Base-by-base conservation (phyloP, 805 yeast species). In the Tetrapisispora pingtungensis region DNA sequence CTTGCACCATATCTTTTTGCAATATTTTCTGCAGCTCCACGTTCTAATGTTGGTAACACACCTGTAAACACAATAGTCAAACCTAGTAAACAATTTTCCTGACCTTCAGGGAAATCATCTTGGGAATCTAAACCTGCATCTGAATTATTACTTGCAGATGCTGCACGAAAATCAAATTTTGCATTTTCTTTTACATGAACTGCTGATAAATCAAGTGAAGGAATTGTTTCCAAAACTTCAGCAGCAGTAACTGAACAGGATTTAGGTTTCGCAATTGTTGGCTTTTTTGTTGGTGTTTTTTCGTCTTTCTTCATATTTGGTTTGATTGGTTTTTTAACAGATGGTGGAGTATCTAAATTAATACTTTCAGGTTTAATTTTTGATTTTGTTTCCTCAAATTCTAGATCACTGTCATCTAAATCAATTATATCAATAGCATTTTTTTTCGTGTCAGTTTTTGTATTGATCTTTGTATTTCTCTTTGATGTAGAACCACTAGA, bases 51-150 rank as follows among this genome's bases (percentile, higher is more conserved):
- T 1, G 96, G 96, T 44, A 93, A 64, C 4, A 78, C 77, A 33
- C 98, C 98, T 0, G 98, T 93, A 59, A 93, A 90, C 0, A 93
- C 97, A 49, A 93, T 83, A 0, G 95, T 86, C 22, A 93, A 65
- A 0, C 98, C 98, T 2, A 81, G 72, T 36, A 93, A 66, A 65
- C 98, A 93, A 59, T 89, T 81, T 3, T 88, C 85, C 10, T 80
- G 74, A 2, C 96, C 96, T 51, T 74, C 81, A 0, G 97, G 96
- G 27, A 88, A 68, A 14, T 77, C 79, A 7, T 43, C 12, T 51
- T 47, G 17, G 43, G 18, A 13, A 48, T 51, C 18, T 4, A 41
- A 12, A 3, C 28, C 42, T 14, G 44, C 53, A 31, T 54, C 62
- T 7, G 44, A 32, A 13, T 64, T 65, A 15, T 56, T 45, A 10